Evolutionary conservation across 1,139 yeast genomes (phyloP), one percentile per base, ranked within the genome.

Genomic region (Yamadazyma dushanensis): DNA sequence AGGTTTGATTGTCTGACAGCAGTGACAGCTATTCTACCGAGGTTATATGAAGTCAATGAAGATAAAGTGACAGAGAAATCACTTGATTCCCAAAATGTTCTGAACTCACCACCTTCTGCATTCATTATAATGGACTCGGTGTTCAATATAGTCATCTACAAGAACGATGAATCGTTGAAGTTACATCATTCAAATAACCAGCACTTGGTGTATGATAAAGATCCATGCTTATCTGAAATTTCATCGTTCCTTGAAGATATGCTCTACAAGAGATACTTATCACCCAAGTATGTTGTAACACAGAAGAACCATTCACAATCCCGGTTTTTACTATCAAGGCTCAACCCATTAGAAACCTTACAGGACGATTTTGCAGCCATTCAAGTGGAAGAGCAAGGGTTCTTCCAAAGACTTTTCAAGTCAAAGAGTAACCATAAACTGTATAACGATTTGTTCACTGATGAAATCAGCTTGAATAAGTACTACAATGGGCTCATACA

Each of bases 161-260:
- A 50, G 21, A 45, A 47, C 17, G 45, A 48, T 8, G 17, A 14
- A 4, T 47, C 38, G 13, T 49, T 65, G 14, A 34, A 47, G 19
- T 48, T 67, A 18, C 71, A 67, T 43, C 69, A 53, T 29, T 65
- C 72, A 3, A 43, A 60, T 22, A 67, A 67, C 40, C 58, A 49
- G 8, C 38, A 46, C 8, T 32, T 58, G 28, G 34, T 57, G 4
- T 46, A 46, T 14, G 34, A 41, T 8, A 38, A 47, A 8, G 41
- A 46, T 25, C 24, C 42, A 15, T 14, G 28, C 4, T 32, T 56
- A 7, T 9, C 16, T 15, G 29, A 29, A 8, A 54, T 55, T 4
- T 29, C 58, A 15, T 36, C 39, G 4, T 47, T 52, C 20, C 43
- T 59, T 7, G 32, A 43, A 3, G 19, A 22, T 10, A 21, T n/a